Evolutionary conservation across 2,329 filamentous ascomycete species (phyloP).

Genomic region (Talaromyces sp.): DNA sequence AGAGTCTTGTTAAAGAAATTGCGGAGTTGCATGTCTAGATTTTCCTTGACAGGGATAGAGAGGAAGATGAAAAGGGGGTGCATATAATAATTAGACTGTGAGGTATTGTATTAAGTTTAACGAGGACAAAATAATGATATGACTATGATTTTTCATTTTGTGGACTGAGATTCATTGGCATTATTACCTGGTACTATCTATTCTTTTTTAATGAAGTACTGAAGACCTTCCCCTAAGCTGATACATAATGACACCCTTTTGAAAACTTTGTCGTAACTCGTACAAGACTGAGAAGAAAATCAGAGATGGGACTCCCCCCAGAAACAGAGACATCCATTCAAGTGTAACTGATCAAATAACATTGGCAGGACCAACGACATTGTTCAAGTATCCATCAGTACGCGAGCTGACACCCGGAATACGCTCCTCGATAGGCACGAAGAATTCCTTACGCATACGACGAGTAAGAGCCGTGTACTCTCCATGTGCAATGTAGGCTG

Average conservation of each 20-base stretch:
- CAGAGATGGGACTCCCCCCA: neutral
- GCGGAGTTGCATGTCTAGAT: neutral
- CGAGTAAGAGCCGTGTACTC: neutral
- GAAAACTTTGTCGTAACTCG: neutral
- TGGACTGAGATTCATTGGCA: too few species aligned
- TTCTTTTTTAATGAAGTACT: neutral
- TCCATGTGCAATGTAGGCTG: neutral
- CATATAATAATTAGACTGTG: neutral
- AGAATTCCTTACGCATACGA: constrained; percentile 10
- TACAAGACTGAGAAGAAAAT: neutral
- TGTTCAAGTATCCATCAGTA: constrained; percentile 10
- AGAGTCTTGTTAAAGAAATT: neutral
- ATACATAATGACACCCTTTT: neutral
- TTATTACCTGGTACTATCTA: neutral
- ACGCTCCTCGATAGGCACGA: constrained; percentile 10
- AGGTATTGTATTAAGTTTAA: neutral
- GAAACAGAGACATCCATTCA: neutral
- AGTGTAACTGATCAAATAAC: constrained; percentile 6
- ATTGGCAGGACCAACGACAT: constrained; percentile 8
- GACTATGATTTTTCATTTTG: neutral
- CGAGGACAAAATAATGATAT: neutral
- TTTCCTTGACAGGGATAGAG: neutral
- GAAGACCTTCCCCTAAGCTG: neutral
- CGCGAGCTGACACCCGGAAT: constrained; percentile 10
- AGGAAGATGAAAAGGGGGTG: neutral